phyloP scores from a whole-genome alignment of 768 basidiomycete species.

The Boletus vermiculosoides region DNA sequence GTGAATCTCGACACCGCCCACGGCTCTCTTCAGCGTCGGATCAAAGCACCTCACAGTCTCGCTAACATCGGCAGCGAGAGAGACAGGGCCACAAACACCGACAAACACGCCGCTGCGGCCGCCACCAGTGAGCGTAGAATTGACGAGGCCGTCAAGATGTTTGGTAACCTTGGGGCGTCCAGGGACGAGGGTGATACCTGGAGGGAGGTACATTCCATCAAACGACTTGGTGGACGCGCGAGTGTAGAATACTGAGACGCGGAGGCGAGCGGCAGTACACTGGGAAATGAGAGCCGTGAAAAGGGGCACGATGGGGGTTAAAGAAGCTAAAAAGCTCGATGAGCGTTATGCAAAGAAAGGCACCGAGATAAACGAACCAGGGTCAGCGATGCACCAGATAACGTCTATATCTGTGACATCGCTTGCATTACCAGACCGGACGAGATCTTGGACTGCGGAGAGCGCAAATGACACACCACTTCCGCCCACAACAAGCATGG shows the following conservation, averaged over 20 bases:
- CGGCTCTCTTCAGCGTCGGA: conserved; percentile 20
- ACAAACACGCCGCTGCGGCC: conserved; percentile 38
- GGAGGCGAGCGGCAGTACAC: conserved; percentile 43
- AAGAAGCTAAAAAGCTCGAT: conserved; percentile 33
- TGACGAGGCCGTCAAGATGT: conserved; percentile 45
- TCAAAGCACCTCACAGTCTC: conserved; percentile 36
- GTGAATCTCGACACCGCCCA: conserved; percentile 41
- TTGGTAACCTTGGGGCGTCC: conserved; percentile 53
- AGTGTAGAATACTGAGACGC: conserved; percentile 57
- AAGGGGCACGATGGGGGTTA: conserved; percentile 49
- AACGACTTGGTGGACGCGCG: conserved; percentile 35
- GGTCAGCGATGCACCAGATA: conserved; percentile 67
- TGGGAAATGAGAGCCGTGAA: conserved; percentile 47
- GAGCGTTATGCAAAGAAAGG: neutral
- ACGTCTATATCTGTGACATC: conserved; percentile 60
- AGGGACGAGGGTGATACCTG: conserved; percentile 44
- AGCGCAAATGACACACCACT: conserved; percentile 75
- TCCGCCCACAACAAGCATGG: conserved; percentile 69
- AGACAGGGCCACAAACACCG: conserved; percentile 41
- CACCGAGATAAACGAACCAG: conserved; percentile 34
- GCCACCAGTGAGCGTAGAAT: conserved; percentile 38
- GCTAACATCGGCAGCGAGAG: conserved; percentile 34
- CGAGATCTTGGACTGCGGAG: conserved; percentile 60
- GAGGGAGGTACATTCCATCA: conserved; percentile 33
- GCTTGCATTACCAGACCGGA: conserved; percentile 47